Percentiles rank a stretch among this genome's conserved stretches.
These are phyloP conservation scores for Hypoxylon sp. DNA, from an alignment of 2,329 filamentous ascomycete genomes.

Conservation along the genomic window DNA sequence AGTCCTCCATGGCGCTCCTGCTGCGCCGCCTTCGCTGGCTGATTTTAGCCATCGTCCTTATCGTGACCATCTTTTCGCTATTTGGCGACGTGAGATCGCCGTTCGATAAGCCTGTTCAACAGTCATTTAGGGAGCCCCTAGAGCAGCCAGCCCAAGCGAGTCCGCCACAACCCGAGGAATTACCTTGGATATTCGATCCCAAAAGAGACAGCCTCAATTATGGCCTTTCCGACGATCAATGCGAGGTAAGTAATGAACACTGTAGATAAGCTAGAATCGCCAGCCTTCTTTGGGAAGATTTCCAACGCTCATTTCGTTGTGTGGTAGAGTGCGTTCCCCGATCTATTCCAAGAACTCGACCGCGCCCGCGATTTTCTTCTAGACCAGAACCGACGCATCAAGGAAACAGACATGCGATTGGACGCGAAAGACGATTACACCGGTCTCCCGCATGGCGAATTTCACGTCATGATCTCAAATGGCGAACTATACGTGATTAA, in stretches of 20 bases:
- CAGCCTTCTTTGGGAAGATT: not conserved
- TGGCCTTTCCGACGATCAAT: constrained; percentile 45
- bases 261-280: not conserved
- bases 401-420: constrained; percentile 39
- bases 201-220: constrained; percentile 45
- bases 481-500: constrained; percentile 46
- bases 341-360: constrained; percentile 46
- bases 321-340: constrained; percentile 44
- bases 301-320: constrained; percentile 7
- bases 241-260: constrained; percentile 36
- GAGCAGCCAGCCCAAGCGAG: constrained; percentile 11
- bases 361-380: constrained; percentile 45
- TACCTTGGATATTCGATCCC: constrained; percentile 41
- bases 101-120: constrained; percentile 18
- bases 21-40: constrained; percentile 39
- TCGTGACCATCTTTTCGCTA: constrained; percentile 22
- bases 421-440: constrained; percentile 38
- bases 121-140: constrained; percentile 8
- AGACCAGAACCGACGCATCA: constrained; percentile 34
- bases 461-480: constrained; percentile 46
- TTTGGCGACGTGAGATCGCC: constrained; percentile 27
- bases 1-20: constrained; percentile 35
- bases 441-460: constrained; percentile 44
- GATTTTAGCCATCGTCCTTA: constrained; percentile 36
- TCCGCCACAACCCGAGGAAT: constrained; percentile 10